A percentile compares a stretch with the other conserved stretches of the same genome.
Evolutionary conservation across 2,329 filamentous ascomycete species (phyloP).

Genomic region (Calonectria hongkongensis): DNA sequence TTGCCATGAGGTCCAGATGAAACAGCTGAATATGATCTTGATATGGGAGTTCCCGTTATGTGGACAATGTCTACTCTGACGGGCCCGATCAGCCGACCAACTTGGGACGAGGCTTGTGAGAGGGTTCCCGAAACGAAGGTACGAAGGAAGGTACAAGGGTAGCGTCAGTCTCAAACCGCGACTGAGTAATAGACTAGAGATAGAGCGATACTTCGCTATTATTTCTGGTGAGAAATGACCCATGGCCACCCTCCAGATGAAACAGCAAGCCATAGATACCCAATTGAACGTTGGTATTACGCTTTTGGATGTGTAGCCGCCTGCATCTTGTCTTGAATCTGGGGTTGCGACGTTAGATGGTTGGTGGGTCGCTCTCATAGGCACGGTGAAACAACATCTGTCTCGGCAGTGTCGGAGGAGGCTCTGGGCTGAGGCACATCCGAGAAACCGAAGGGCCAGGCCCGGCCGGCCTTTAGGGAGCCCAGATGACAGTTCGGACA

Average conservation of each 20-base stretch:
- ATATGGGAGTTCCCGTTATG: neutral
- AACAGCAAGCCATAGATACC: neutral
- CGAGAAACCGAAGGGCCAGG: conserved; percentile 31
- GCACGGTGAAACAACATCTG: conserved; percentile 46
- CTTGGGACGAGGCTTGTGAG: neutral
- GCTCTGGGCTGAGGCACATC: conserved; percentile 50
- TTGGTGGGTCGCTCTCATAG: conserved; percentile 14
- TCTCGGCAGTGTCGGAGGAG: conserved; percentile 43
- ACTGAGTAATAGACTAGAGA: neutral
- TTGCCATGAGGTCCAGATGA: neutral
- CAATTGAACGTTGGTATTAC: neutral
- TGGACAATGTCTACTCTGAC: neutral
- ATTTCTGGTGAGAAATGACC: neutral
- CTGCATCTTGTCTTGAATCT: neutral
- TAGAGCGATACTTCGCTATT: neutral
- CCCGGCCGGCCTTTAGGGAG: conserved; percentile 37
- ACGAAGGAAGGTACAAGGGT: neutral
- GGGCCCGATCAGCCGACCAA: neutral
- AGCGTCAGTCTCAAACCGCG: neutral
- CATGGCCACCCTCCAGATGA: neutral
- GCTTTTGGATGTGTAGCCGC: neutral
- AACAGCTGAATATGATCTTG: neutral
- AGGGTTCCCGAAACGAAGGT: neutral
- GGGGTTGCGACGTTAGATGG: conserved; percentile 7
- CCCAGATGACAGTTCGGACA: conserved; percentile 30